These are phyloP conservation scores for Metarhizium guizhouense DNA, from an alignment of 2,329 filamentous ascomycete species.

Conservation along the genomic window DNA sequence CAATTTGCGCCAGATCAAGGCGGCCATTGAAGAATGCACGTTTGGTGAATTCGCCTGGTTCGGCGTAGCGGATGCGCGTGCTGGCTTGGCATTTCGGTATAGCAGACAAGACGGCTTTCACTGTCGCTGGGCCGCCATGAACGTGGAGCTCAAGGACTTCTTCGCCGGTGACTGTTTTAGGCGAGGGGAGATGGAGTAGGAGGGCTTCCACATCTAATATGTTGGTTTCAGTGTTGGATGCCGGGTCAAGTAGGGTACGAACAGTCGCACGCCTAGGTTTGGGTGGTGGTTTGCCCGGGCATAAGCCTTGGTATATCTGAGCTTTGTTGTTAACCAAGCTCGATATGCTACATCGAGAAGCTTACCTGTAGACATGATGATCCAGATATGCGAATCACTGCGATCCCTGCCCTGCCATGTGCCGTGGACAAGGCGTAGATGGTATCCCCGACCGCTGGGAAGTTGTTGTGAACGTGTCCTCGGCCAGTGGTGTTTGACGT, in stretches of 20 bases:
- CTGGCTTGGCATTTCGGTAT: conserved; percentile 47
- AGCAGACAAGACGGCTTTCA: conserved; percentile 74
- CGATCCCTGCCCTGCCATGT: conserved; percentile 78
- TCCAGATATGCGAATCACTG: conserved; percentile 81
- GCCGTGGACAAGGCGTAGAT: conserved; percentile 92
- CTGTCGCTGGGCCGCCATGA: conserved; percentile 84
- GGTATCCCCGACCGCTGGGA: conserved; percentile 40
- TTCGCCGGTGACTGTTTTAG: conserved; percentile 82
- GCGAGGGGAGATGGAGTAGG: conserved; percentile 72
- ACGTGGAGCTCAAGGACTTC: conserved; percentile 88
- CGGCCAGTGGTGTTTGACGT: not conserved
- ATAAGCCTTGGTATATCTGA: conserved; percentile 43
- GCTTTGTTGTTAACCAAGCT: not conserved
- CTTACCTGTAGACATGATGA: conserved; percentile 54
- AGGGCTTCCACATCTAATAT: conserved; percentile 73
- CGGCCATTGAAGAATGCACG: conserved; percentile 83
- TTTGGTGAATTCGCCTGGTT: conserved; percentile 90
- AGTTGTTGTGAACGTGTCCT: not conserved
- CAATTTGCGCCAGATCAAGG: conserved; percentile 77
- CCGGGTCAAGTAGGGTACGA: conserved; percentile 59
- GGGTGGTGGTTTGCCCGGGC: conserved; percentile 35
- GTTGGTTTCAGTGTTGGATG: conserved; percentile 2
- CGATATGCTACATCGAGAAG: conserved; percentile 2
- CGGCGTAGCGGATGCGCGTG: conserved; percentile 66
- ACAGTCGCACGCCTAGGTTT: conserved; percentile 56